Evolutionary conservation across 257 asterid genomes (phyloP).

Genomic region (Solanum chiquidenum): DNA sequence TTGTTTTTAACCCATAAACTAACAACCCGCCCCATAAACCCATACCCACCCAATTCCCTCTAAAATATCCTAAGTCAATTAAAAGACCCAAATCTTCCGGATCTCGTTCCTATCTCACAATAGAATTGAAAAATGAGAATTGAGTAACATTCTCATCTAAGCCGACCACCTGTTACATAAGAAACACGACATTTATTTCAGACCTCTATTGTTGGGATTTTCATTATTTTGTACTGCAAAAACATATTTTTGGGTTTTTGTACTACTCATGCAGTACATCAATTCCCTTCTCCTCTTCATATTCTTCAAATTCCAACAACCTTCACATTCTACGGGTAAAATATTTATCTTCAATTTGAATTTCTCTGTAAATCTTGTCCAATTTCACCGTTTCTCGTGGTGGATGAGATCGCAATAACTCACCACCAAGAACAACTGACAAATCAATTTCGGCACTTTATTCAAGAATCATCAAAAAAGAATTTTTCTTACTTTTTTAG

Average conservation of each 20-base stretch:
- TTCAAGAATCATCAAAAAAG: neutral
- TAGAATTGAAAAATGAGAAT: neutral
- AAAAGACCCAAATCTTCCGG: no score
- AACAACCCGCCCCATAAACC: no score
- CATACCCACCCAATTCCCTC: no score
- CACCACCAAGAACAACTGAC: neutral
- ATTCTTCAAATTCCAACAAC: neutral
- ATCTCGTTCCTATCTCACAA: no score
- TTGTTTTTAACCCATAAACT: no score
- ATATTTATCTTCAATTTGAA: neutral
- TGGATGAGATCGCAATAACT: neutral
- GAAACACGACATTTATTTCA: neutral
- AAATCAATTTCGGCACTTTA: neutral
- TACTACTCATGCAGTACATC: neutral
- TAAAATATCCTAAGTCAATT: no score
- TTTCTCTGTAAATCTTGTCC: neutral
- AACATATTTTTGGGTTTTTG: neutral
- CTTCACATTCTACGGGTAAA: neutral
- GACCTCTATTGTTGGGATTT: neutral
- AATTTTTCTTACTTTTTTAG: neutral
- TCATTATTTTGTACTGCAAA: neutral
- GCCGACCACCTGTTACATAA: neutral
- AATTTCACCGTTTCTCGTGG: neutral
- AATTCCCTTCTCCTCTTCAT: neutral
- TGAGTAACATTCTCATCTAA: neutral